These are phyloP conservation scores for Multifurca ochricompacta DNA, from an alignment of 768 basidiomycete genomes.

Conservation along the genomic window DNA sequence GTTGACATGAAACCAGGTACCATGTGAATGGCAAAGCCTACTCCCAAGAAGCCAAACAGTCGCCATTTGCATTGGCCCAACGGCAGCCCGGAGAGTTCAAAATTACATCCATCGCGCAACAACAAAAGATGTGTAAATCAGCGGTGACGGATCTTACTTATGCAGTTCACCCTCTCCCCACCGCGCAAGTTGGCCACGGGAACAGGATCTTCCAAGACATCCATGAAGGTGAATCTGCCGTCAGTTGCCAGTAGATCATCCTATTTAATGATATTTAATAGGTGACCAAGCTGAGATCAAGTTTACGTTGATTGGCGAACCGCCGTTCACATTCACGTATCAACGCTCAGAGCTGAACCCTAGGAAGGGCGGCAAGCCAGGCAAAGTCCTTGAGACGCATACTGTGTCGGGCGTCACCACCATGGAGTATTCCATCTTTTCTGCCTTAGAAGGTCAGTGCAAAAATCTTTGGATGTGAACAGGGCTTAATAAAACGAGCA, in stretches of 20 bases:
- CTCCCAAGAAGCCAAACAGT: slow-evolving; percentile 65
- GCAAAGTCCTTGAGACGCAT: slow-evolving; percentile 84
- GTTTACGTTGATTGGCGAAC: slow-evolving; percentile 83
- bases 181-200: slow-evolving; percentile 84
- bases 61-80: slow-evolving; percentile 81
- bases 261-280: slow-evolving; percentile 25
- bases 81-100: slow-evolving; percentile 77
- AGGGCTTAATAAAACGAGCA: slow-evolving; percentile 25
- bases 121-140: slow-evolving; percentile 87
- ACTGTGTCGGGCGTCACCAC: slow-evolving; percentile 74
- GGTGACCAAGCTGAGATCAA: slow-evolving; percentile 91
- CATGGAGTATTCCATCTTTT: slow-evolving; percentile 83
- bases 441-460: slow-evolving; percentile 74
- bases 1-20: slow-evolving; percentile 46
- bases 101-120: slow-evolving; percentile 85
- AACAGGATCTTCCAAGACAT: slow-evolving; percentile 77
- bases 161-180: slow-evolving; percentile 73
- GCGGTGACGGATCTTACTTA: slow-evolving; percentile 67
- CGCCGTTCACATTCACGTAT: slow-evolving; percentile 96
- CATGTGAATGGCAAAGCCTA: slow-evolving; percentile 68
- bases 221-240: slow-evolving; percentile 59
- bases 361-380: slow-evolving; percentile 61
- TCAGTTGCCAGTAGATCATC: neutral
- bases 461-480: neutral
- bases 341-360: slow-evolving; percentile 68